phyloP scores from a whole-genome alignment of 164 flowering plant species.

The Pachysandra terminalis region DNA sequence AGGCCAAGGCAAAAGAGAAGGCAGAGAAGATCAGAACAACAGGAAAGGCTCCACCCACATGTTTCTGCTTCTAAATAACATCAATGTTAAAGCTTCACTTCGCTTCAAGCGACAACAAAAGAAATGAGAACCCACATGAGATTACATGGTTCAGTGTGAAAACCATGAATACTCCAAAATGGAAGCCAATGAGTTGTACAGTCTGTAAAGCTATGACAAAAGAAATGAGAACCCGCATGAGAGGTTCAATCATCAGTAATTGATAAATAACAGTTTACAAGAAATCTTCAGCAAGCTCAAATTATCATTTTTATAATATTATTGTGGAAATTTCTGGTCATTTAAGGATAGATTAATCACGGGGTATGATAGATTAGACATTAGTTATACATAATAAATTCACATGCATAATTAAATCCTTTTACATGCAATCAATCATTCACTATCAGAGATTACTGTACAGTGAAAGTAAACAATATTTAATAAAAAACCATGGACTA shows the following conservation, averaged over 20 bases:
- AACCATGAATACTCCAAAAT: not conserved
- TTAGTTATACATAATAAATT: too few relatives aligned
- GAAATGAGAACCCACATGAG: conserved; percentile 12
- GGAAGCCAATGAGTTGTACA: not conserved
- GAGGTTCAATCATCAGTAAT: too few relatives aligned
- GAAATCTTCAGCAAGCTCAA: too few relatives aligned
- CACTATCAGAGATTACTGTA: not conserved
- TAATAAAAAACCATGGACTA: too few relatives aligned
- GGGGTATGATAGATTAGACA: not conserved
- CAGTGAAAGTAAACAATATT: not conserved
- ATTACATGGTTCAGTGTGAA: not conserved
- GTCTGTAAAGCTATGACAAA: not conserved
- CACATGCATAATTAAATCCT: too few relatives aligned
- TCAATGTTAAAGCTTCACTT: not conserved
- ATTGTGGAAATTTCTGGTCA: not conserved
- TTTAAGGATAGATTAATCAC: too few relatives aligned
- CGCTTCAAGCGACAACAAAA: too few relatives aligned
- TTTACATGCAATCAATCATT: not conserved
- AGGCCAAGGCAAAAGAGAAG: conserved; percentile 44
- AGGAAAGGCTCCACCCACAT: conserved; percentile 35
- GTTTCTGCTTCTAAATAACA: conserved; percentile 48
- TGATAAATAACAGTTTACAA: too few relatives aligned
- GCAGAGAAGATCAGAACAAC: conserved; percentile 51
- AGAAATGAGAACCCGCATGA: too few relatives aligned
- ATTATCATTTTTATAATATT: not conserved